Percentiles rank a stretch among this genome's conserved stretches.
Evolutionary conservation across 2,329 filamentous ascomycete genomes (phyloP).

Genomic region (Lecanoromycetidae sp.): DNA sequence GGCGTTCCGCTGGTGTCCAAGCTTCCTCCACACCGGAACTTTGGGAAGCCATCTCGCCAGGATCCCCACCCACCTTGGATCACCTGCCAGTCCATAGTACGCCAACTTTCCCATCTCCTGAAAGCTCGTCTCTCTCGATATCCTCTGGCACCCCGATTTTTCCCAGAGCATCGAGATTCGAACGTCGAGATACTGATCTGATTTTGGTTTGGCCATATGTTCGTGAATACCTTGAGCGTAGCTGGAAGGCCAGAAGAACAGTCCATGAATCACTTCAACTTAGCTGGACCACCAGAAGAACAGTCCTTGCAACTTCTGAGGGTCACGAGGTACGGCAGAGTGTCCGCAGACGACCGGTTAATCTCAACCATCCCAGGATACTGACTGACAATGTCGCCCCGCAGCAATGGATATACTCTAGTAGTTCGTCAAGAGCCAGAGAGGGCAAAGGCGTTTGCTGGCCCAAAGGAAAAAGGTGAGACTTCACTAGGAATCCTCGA

Average conservation of each 20-base stretch:
- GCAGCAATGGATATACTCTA: slow-evolving; percentile 45
- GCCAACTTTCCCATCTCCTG: not conserved
- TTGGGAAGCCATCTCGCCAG: too few species aligned
- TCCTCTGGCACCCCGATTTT: slow-evolving; percentile 4
- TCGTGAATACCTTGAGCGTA: slow-evolving; percentile 8
- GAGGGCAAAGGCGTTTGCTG: slow-evolving; percentile 50
- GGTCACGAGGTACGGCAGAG: slow-evolving; percentile 14
- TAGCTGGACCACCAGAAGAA: too few species aligned
- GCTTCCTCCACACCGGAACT: too few species aligned
- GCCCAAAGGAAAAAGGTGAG: slow-evolving; percentile 63
- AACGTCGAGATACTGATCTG: not conserved
- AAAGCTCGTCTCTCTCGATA: not conserved
- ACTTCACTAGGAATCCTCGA: not conserved
- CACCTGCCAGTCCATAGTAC: slow-evolving; percentile 1
- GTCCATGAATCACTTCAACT: too few species aligned
- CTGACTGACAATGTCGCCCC: slow-evolving; percentile 31
- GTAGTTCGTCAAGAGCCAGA: slow-evolving; percentile 54
- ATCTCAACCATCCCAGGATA: slow-evolving; percentile 13
- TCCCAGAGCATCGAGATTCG: slow-evolving; percentile 2
- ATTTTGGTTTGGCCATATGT: not conserved
- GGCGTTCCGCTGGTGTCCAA: too few species aligned
- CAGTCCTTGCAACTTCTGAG: slow-evolving; percentile 7
- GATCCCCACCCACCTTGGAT: not conserved
- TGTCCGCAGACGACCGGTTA: slow-evolving; percentile 2
- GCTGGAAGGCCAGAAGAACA: slow-evolving; percentile 5